phyloP scores from a whole-genome alignment of 1,284 basidiomycete species.

The Cutaneotrichosporon cutaneum region DNA sequence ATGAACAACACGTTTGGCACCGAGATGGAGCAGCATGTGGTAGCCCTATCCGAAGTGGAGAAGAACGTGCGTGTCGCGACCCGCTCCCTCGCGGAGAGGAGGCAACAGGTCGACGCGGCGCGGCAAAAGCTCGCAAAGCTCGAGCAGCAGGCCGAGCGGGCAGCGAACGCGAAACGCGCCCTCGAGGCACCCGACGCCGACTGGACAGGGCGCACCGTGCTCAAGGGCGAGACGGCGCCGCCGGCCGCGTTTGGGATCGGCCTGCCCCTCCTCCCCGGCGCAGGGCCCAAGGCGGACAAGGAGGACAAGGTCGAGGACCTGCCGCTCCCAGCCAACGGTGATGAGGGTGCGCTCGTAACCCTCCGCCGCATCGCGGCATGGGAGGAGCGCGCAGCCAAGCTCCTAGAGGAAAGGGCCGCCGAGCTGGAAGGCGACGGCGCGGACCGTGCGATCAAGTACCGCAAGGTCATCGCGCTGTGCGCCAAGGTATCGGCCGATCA shows the following conservation, averaged over 20 bases:
- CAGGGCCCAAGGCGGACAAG: conserved; percentile 46
- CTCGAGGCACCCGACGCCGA: conserved; percentile 58
- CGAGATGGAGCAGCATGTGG: conserved; percentile 84
- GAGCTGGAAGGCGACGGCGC: conserved; percentile 74
- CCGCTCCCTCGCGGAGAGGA: conserved; percentile 81
- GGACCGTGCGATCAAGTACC: conserved; percentile 83
- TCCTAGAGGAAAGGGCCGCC: conserved; percentile 68
- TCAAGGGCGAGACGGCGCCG: conserved; percentile 57
- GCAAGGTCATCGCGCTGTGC: conserved; percentile 85
- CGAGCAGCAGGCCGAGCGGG: conserved; percentile 71
- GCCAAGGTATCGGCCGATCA: conserved; percentile 82
- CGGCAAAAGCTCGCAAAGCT: conserved; percentile 69
- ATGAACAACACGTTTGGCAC: conserved; percentile 74
- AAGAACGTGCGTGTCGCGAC: conserved; percentile 84
- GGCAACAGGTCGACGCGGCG: conserved; percentile 74
- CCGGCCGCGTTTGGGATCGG: conserved; percentile 27
- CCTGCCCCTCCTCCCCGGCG: conserved; percentile 51
- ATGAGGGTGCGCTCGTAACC: conserved; percentile 62
- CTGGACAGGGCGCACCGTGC: conserved; percentile 77
- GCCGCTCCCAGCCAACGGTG: conserved; percentile 58
- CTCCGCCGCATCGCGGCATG: conserved; percentile 74
- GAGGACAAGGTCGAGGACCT: conserved; percentile 8
- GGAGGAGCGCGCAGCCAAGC: conserved; percentile 72
- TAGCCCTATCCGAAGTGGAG: conserved; percentile 78
- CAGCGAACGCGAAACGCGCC: conserved; percentile 76